Percentiles rank a stretch among this genome's conserved stretches.
phyloP scores from a whole-genome alignment of 192 early-diverging fungal genomes.

The Geranomyces michiganensis region DNA sequence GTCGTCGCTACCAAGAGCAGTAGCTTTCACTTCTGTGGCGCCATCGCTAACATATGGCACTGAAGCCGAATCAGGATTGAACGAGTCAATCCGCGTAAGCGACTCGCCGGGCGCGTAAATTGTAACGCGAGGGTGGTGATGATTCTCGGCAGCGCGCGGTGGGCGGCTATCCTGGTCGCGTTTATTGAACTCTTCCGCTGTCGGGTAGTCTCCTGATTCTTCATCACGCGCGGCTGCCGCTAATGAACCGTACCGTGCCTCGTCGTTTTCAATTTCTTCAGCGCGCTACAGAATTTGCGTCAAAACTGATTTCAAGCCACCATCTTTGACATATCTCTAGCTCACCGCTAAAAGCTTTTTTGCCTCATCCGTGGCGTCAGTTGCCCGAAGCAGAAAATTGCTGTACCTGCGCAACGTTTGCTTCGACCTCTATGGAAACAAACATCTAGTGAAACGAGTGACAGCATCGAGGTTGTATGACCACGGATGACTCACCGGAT shows the following conservation, averaged over 20 bases:
- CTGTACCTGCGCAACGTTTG: slow-evolving; percentile 22
- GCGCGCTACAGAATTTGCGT: slow-evolving; percentile 7
- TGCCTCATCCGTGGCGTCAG: slow-evolving; percentile 19
- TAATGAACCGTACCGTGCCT: slow-evolving; percentile 10
- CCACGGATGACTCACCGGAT: slow-evolving; percentile 24
- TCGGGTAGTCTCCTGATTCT: background rate
- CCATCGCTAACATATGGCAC: background rate
- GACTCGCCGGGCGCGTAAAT: slow-evolving; percentile 9
- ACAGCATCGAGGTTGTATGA: background rate
- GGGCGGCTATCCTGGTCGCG: background rate
- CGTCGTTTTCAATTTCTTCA: slow-evolving; percentile 32
- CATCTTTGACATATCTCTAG: too few relatives aligned
- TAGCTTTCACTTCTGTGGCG: background rate
- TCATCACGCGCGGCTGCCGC: background rate
- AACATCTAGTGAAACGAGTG: too few relatives aligned
- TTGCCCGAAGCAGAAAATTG: slow-evolving; percentile 23
- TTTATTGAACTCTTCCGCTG: background rate
- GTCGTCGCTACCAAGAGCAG: background rate
- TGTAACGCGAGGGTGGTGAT: background rate
- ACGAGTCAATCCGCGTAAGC: background rate
- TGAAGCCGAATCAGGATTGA: background rate
- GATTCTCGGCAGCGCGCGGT: too few relatives aligned
- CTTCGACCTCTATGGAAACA: slow-evolving; percentile 13
- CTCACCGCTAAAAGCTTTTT: slow-evolving; percentile 7
- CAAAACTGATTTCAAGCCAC: too few relatives aligned